A percentile compares a stretch with the other conserved stretches of the same genome.
Conservation (phyloP, 1,139 yeast genomes). For the Meyerozyma elateridarum region DNA sequence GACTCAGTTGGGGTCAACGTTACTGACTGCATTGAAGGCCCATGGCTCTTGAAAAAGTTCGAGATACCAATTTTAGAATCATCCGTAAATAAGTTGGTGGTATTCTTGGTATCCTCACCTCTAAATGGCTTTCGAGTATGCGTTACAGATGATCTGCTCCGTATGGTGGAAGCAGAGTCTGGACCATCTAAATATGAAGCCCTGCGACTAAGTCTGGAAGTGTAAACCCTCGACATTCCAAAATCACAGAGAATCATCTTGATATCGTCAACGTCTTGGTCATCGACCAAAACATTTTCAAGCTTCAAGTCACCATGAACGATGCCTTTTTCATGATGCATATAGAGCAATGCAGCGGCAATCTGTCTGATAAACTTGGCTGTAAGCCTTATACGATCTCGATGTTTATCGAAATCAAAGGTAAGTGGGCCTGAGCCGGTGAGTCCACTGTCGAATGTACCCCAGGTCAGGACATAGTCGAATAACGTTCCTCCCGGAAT, state of each 20-base stretch:
- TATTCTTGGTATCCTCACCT: constrained; percentile 30
- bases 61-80: constrained; percentile 33
- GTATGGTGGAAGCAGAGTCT: constrained; percentile 24
- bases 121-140: constrained; percentile 31
- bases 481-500: constrained; percentile 81
- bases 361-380: constrained; percentile 47
- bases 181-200: constrained; percentile 9
- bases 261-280: constrained; percentile 20
- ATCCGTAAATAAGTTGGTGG: constrained; percentile 23
- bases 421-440: constrained; percentile 27
- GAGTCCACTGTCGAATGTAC: constrained; percentile 32
- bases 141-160: constrained; percentile 45
- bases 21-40: constrained; percentile 34
- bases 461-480: constrained; percentile 71
- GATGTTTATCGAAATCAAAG: constrained; percentile 26
- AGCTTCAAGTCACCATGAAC: constrained; percentile 89
- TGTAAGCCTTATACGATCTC: constrained; percentile 19
- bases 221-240: constrained; percentile 62
- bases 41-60: constrained; percentile 24
- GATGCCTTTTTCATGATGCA: constrained; percentile 63
- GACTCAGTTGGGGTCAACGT: constrained; percentile 30
- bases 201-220: constrained; percentile 20
- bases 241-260: constrained; percentile 70
- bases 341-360: constrained; percentile 56
- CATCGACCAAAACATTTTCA: constrained; percentile 72